Percentiles rank a stretch among this genome's conserved stretches.
phyloP scores from a whole-genome alignment of 352 stramenopile species.

The Globisporangium cylindrosporum region DNA sequence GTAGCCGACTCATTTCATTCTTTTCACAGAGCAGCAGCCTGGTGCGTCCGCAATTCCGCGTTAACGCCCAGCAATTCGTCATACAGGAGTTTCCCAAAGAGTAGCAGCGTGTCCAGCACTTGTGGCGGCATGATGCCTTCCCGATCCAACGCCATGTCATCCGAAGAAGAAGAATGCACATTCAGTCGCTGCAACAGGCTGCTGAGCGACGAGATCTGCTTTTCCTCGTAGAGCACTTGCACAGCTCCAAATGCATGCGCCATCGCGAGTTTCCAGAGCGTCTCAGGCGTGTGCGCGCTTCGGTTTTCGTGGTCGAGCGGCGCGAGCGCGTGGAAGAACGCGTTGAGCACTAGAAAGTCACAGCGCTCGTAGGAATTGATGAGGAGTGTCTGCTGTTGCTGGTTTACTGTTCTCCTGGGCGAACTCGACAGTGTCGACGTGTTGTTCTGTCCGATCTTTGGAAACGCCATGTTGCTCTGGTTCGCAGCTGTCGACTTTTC shows the following conservation, averaged over 20 bases:
- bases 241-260: slow-evolving; percentile 27
- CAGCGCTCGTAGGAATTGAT: slow-evolving; percentile 23
- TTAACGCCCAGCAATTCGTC: slow-evolving; percentile 17
- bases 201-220: slow-evolving; percentile 28
- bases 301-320: slow-evolving; percentile 37
- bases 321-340: slow-evolving; percentile 47
- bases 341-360: slow-evolving; percentile 49
- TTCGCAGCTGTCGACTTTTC: slow-evolving; percentile 29
- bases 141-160: not conserved
- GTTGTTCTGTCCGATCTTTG: slow-evolving; percentile 4
- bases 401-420: not conserved
- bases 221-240: slow-evolving; percentile 26
- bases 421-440: not conserved
- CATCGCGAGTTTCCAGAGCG: slow-evolving; percentile 43
- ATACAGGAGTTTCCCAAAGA: slow-evolving; percentile 26
- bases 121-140: slow-evolving; percentile 12
- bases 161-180: not conserved
- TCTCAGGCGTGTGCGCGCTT: slow-evolving; percentile 13
- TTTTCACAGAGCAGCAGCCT: not conserved
- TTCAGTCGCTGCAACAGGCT: slow-evolving; percentile 19
- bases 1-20: too few species aligned
- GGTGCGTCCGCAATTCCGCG: not conserved
- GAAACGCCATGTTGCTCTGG: not conserved
- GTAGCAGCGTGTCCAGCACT: slow-evolving; percentile 27
- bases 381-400: not conserved